Evolutionary conservation across 768 basidiomycete genomes (phyloP), one percentile per base, ranked within the genome.

Genomic region (Podaxis carcinomalis): DNA sequence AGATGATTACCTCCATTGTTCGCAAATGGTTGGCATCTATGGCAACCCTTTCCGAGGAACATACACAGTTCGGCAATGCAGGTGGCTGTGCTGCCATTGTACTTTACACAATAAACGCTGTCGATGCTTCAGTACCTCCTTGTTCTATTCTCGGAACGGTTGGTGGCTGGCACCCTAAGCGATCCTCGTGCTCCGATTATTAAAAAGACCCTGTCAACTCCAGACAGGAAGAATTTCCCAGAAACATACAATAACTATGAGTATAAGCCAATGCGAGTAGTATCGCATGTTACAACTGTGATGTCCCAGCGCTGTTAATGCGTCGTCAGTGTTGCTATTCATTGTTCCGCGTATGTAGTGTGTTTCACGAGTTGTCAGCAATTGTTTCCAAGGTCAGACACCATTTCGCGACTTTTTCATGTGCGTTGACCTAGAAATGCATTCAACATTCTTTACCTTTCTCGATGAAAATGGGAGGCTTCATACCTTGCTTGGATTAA

Each of bases 371-470:
- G 5, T n/a, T 23, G 37, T 73, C 69, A 37, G 64, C 50, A 6
- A 89, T 70, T 1, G 78, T 81, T 66, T 85, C 81, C 57, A 92
- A 73, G 2, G 87, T 88, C 68, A 80, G 80, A 67, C 86, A 90
- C 90, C 90, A 92, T 59, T 78, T 71, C 7, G 82, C 75, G 9
- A 92, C 91, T 68, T 84, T 91, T 23, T 85, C 84, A 70, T 92
- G 89, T 0, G 85, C 88, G 62, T 78, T 77, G 19, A 91, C 89
- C 89, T 90, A 63, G 13, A 42, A 55, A 27, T 3, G 50, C 23
- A 40, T 19, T 60, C 16, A 46, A 44, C 10, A 9, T 27, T 57
- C 37, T 19, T 47, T 51, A 21, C 14, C 23, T 11, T 39, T 19
- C 35, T 23, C 6, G 27, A 49, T 3, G 19, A 63, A 57, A 40